Conservation (phyloP, 2,329 filamentous ascomycete species). For the Aspergillus quadricinctus region DNA sequence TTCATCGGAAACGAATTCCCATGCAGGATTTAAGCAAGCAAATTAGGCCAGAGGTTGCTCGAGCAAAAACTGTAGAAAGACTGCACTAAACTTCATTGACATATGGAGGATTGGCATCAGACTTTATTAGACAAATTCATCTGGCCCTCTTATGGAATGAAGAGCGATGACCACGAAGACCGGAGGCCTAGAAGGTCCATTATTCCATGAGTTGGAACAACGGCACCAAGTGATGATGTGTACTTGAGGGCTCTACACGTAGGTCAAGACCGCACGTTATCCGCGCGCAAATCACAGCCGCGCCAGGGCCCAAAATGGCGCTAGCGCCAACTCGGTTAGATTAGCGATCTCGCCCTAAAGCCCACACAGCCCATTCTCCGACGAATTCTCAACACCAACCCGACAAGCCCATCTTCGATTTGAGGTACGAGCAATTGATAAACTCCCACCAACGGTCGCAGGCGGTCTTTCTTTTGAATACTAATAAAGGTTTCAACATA, state of each 20-base stretch:
- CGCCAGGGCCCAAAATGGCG: constrained; percentile 13
- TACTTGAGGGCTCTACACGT: not conserved
- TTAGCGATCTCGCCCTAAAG: constrained; percentile 45
- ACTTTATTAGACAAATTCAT: not conserved
- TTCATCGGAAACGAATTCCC: not conserved
- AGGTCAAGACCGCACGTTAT: not conserved
- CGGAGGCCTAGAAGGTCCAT: not conserved
- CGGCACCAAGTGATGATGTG: not conserved
- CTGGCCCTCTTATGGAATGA: not conserved
- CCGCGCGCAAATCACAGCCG: constrained; percentile 8
- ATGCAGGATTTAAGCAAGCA: not conserved
- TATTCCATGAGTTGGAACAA: not conserved
- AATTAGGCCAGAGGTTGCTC: not conserved
- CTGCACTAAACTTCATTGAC: not conserved
- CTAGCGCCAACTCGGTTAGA: constrained; percentile 38
- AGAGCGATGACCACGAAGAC: not conserved
- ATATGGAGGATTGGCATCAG: not conserved
- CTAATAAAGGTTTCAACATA: constrained; percentile 30
- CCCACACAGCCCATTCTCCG: constrained; percentile 40
- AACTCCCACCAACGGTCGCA: constrained; percentile 27
- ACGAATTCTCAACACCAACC: constrained; percentile 40
- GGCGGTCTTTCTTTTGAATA: constrained; percentile 26
- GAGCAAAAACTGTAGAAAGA: not conserved
- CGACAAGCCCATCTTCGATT: constrained; percentile 42
- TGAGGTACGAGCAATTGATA: constrained; percentile 36